Conservation (phyloP, 2,329 filamentous ascomycete genomes). For the Xylaria sp. region DNA sequence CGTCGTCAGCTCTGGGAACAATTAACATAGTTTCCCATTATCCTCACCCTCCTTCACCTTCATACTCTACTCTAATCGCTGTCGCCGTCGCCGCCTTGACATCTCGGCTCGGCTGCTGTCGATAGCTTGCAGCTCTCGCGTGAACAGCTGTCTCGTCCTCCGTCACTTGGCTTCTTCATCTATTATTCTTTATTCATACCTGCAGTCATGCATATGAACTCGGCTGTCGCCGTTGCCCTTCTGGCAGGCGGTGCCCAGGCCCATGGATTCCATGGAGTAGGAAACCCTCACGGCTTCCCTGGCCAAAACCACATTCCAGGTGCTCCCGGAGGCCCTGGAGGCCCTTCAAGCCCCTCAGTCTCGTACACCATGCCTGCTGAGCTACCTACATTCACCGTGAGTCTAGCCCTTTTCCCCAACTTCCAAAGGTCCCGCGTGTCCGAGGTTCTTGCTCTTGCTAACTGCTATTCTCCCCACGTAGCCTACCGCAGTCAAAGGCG, state of each 20-base stretch:
- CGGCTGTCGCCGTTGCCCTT: conserved; percentile 80
- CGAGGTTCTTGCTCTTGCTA: conserved; percentile 27
- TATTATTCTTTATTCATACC: conserved; percentile 27
- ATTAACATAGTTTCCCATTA: conserved; percentile 45
- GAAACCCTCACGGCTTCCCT: conserved; percentile 31
- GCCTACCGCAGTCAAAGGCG: conserved; percentile 89
- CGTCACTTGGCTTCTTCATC: conserved; percentile 22
- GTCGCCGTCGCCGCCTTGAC: background rate
- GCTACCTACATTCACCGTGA: conserved; percentile 88
- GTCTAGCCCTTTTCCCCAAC: conserved; percentile 52
- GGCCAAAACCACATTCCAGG: conserved; percentile 63
- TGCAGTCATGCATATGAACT: conserved; percentile 83
- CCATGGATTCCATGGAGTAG: conserved; percentile 54
- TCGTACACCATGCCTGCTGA: conserved; percentile 51
- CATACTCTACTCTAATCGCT: background rate
- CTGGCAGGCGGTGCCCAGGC: conserved; percentile 76
- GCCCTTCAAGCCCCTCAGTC: conserved; percentile 4
- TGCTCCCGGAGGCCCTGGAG: conserved; percentile 56
- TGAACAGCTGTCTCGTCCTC: conserved; percentile 28
- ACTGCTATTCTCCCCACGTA: conserved; percentile 53
- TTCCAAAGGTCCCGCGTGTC: conserved; percentile 16
- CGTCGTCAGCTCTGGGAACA: conserved; percentile 55
- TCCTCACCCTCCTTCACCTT: background rate
- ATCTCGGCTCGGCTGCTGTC: conserved; percentile 16
- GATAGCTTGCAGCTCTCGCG: conserved; percentile 28